Conservation (phyloP, 2,329 filamentous ascomycete genomes). For the Domatiomyces catenatus region DNA sequence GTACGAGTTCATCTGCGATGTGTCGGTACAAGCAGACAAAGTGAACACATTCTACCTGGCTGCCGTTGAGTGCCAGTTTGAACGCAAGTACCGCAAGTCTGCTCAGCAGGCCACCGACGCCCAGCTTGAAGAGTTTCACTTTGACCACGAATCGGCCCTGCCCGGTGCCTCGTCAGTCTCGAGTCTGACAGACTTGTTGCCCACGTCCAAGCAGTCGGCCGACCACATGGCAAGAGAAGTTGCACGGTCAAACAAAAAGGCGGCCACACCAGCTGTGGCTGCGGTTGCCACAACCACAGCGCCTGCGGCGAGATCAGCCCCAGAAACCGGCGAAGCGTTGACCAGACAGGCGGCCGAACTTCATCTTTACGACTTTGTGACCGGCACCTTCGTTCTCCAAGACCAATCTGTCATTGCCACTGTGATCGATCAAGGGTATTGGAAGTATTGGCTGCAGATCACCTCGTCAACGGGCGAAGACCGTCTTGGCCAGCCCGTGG, state of each 20-base stretch:
- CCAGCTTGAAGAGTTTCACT: slow-evolving; percentile 71
- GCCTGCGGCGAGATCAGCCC: slow-evolving; percentile 45
- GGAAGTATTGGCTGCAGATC: slow-evolving; percentile 93
- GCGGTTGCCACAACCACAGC: slow-evolving; percentile 34
- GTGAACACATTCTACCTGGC: slow-evolving; percentile 68
- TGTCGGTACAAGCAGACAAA: slow-evolving; percentile 51
- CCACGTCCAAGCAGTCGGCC: slow-evolving; percentile 28
- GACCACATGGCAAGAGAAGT: slow-evolving; percentile 32
- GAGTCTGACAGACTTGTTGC: slow-evolving; percentile 28
- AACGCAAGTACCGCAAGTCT: slow-evolving; percentile 75
- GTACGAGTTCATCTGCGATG: slow-evolving; percentile 95
- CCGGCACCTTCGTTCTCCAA: slow-evolving; percentile 69
- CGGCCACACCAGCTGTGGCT: slow-evolving; percentile 20
- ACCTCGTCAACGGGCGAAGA: slow-evolving; percentile 53
- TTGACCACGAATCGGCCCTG: slow-evolving; percentile 46
- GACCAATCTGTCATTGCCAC: slow-evolving; percentile 60
- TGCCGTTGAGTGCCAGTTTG: slow-evolving; percentile 90
- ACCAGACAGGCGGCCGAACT: slow-evolving; percentile 66
- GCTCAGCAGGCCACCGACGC: slow-evolving; percentile 65
- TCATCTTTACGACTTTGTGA: slow-evolving; percentile 82
- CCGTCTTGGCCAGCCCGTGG: slow-evolving; percentile 73
- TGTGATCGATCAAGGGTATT: slow-evolving; percentile 73
- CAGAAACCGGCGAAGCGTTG: slow-evolving; percentile 57
- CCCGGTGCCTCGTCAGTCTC: slow-evolving; percentile 43
- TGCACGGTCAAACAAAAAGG: slow-evolving; percentile 26